Evolutionary conservation across 331 rosid species (phyloP), one percentile per base, ranked within the genome.

Genomic region (Cucumis variabilis): DNA sequence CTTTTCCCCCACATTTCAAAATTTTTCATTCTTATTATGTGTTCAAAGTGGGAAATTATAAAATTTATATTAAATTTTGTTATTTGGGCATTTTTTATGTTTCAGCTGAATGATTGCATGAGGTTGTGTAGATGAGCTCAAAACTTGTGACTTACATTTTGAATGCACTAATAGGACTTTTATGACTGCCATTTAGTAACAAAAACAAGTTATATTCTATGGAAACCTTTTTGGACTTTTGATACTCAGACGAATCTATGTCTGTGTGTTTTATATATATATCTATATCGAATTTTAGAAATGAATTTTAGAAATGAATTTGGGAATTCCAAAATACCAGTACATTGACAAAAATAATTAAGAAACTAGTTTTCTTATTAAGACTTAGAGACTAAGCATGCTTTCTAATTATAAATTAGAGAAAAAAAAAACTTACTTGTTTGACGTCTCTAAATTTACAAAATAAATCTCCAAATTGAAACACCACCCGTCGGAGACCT

Each of bases 241-340:
- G 71, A 60, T 58, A 13, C 7, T 60, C 21, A 81, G 63, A 62
- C 6, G 13, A 33, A 30, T 71, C 11, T 20, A 7, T 63, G 68
- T 63, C 11, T 60, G 21, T 33, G 85, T 21, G 11, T 82, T 21
- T 12, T 33, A 63, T 21, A 63, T 21, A n/a, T 33, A 63, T 21
- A n/a, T n/a, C n/a, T n/a, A n/a, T n/a, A n/a, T n/a, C n/a, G 72
- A 82, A 21, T 21, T 82, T 30, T 82, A 20, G 53, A 82, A 30
- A 62, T 82, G 33, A 66, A 62, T n/a, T n/a, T n/a, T n/a, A n/a
- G n/a, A n/a, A n/a, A n/a, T n/a, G n/a, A n/a, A n/a, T n/a, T n/a
- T n/a, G n/a, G n/a, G n/a, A n/a, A n/a, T n/a, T n/a, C n/a, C n/a
- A n/a, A n/a, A n/a, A n/a, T n/a, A n/a, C n/a, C n/a, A n/a, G n/a